These are phyloP conservation scores for Colletotrichum sidae DNA, from an alignment of 2,329 filamentous ascomycete species.

Conservation along the genomic window DNA sequence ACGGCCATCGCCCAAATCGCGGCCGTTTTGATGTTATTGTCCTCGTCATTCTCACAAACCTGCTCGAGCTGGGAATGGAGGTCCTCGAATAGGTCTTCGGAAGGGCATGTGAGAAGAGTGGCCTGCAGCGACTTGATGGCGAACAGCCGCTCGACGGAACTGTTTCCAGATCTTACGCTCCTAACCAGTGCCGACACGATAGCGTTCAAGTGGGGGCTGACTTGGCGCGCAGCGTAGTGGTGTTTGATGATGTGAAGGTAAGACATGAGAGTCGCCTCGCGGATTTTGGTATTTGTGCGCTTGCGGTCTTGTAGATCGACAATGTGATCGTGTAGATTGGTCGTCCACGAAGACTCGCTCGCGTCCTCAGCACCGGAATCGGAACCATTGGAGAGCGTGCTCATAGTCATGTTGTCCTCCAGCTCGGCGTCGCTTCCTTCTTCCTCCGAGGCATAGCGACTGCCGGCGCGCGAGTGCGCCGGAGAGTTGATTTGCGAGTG, in stretches of 20 bases:
- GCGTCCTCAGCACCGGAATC: slow-evolving; percentile 67
- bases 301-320: slow-evolving; percentile 80
- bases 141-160: slow-evolving; percentile 74
- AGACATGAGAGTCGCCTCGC: slow-evolving; percentile 71
- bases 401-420: slow-evolving; percentile 60
- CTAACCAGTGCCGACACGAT: slow-evolving; percentile 74
- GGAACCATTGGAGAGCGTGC: slow-evolving; percentile 55
- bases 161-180: slow-evolving; percentile 76
- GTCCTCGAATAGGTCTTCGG: slow-evolving; percentile 74
- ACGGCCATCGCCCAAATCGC: slow-evolving; percentile 80
- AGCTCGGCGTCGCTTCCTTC: slow-evolving; percentile 68
- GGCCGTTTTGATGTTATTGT: slow-evolving; percentile 72
- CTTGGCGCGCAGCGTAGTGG: slow-evolving; percentile 73
- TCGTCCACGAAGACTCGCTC: slow-evolving; percentile 68
- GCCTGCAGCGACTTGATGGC: slow-evolving; percentile 80
- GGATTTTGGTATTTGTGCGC: slow-evolving; percentile 77
- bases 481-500: slow-evolving; percentile 69
- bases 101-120: slow-evolving; percentile 75
- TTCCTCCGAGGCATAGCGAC: slow-evolving; percentile 73
- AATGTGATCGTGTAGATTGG: slow-evolving; percentile 73
- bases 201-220: slow-evolving; percentile 69
- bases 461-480: slow-evolving; percentile 68
- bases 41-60: slow-evolving; percentile 74
- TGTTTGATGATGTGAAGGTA: slow-evolving; percentile 76
- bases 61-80: slow-evolving; percentile 69